Conservation (phyloP, 2,329 filamentous ascomycete genomes). For the Pseudogymnoascus sp. region DNA sequence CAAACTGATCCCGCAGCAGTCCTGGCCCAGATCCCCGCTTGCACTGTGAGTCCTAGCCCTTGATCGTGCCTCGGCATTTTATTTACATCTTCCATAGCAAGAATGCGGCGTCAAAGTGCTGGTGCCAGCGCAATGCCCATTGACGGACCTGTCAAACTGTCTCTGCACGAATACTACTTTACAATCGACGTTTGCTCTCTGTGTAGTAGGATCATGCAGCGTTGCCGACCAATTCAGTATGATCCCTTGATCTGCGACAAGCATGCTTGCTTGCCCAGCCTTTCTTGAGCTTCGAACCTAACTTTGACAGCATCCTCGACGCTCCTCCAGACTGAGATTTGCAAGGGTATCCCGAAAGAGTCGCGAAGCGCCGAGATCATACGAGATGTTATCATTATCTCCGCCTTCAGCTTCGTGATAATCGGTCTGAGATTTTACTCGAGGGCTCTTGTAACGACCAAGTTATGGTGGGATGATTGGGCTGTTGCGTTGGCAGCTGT, state of each 20-base stretch:
- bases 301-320: constrained; percentile 9
- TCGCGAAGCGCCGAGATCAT: constrained; percentile 16
- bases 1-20: neutral
- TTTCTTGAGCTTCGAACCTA: neutral
- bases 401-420: constrained; percentile 14
- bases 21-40: constrained; percentile 6
- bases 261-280: neutral
- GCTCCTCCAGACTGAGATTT: constrained; percentile 15
- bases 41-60: constrained; percentile 3
- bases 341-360: constrained; percentile 11
- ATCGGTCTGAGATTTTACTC: constrained; percentile 16
- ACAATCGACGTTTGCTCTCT: constrained; percentile 11
- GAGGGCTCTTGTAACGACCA: constrained; percentile 11
- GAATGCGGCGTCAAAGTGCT: constrained; percentile 9
- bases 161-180: constrained; percentile 17
- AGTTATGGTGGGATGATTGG: constrained; percentile 18
- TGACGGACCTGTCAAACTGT: constrained; percentile 12
- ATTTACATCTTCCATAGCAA: neutral
- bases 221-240: constrained; percentile 15
- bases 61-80: neutral
- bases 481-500: constrained; percentile 12
- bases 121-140: neutral
- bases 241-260: neutral
- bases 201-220: constrained; percentile 13
- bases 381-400: constrained; percentile 11